Base-by-base conservation (phyloP, 2,329 filamentous ascomycete genomes). In the Scytalidium sp. region DNA sequence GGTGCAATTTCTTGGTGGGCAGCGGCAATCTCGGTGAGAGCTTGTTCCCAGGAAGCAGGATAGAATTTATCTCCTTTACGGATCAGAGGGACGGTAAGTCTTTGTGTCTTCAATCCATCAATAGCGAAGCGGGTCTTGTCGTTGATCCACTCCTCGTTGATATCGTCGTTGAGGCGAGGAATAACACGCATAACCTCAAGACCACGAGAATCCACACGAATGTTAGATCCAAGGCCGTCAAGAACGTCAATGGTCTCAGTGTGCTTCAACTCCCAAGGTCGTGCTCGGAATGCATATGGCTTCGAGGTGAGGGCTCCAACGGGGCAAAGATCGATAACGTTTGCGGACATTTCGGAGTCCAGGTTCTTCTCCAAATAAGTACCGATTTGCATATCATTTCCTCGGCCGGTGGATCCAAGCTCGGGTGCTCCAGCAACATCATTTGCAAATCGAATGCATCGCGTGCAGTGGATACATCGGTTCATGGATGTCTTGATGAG, bases 401-500 rank as follows among this genome's bases (percentile, higher is more conserved):
- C 94, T 76, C 94, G 89, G 66, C 94, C 94, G 23, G 88, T 88
- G 29, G 92, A 96, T 60, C 94, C 94, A 64, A 99, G 81, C 72
- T 99, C 94, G 29, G 94, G 91, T 53, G 94, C 94, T 64, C 94
- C 94, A 55, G 94, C 94, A 64, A 99, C 80, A 65, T 99, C 94
- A 73, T 97, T 99, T 68, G 94, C 89, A 73, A 99, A 99, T 67
- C 94, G 91, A 62, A 99, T 84, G 74, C 94, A 99, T 65, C 94
- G 85, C 56, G 94, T 99, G 80, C 94, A 99, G 78, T 99, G 94
- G 65, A 99, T 99, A 73, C 94, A 99, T 69, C 94, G 84, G 80
- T 99, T 99, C 94, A 99, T 99, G 45, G 94, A 99, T 3, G 94
- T 99, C 83, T 99, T 99, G 75, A 99, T 89, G 60, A 99, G 73